phyloP scores from a whole-genome alignment of 2,329 filamentous ascomycete genomes.

The Parastagonospora nodorum region DNA sequence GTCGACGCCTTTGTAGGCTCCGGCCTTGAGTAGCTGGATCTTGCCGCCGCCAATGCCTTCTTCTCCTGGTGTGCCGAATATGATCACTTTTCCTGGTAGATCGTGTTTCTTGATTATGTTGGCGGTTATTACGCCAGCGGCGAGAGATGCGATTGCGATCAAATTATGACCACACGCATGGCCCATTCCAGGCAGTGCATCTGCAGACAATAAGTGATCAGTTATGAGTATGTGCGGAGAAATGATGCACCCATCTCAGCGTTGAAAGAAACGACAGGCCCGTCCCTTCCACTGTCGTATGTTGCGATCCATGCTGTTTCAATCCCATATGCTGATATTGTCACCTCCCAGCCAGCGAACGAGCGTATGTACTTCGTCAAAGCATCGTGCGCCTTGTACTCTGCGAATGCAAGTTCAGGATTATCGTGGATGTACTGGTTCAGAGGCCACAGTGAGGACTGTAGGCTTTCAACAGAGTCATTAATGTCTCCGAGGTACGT shows the following conservation, averaged over 20 bases:
- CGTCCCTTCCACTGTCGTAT: conserved; percentile 53
- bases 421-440: conserved; percentile 18
- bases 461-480: background rate
- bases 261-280: conserved; percentile 54
- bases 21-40: conserved; percentile 53
- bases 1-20: conserved; percentile 36
- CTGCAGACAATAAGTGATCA: conserved; percentile 16
- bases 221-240: background rate
- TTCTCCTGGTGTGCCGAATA: conserved; percentile 61
- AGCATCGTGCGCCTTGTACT: conserved; percentile 27
- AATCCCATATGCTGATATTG: conserved; percentile 57
- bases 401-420: conserved; percentile 27
- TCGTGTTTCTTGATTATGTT: conserved; percentile 49
- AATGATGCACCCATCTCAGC: conserved; percentile 39
- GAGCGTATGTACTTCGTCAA: conserved; percentile 29
- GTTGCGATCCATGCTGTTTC: conserved; percentile 60
- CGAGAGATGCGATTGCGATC: conserved; percentile 56
- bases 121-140: conserved; percentile 55
- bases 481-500: background rate
- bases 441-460: conserved; percentile 1
- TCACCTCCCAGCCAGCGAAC: conserved; percentile 57
- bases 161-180: conserved; percentile 63
- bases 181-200: conserved; percentile 57
- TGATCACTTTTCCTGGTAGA: conserved; percentile 52
- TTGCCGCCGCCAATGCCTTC: conserved; percentile 56